These are phyloP conservation scores for Alternaria dauci DNA, from an alignment of 2,329 filamentous ascomycete genomes.

Conservation along the genomic window DNA sequence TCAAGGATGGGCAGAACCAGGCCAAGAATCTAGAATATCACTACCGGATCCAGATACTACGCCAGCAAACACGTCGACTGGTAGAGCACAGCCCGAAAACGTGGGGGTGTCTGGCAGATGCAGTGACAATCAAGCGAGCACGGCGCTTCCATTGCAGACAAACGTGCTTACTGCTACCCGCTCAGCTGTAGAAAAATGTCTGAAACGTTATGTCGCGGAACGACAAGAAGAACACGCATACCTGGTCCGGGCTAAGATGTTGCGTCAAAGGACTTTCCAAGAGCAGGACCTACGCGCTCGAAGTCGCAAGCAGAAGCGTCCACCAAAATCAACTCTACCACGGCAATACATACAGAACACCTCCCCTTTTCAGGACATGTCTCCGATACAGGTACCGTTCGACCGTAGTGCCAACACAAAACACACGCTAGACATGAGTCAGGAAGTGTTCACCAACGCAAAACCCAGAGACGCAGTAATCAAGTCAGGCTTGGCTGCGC, in stretches of 20 bases:
- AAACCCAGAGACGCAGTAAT: conserved; percentile 17
- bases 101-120: not conserved
- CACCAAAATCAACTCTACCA: not conserved
- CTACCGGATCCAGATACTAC: not conserved
- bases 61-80: not conserved
- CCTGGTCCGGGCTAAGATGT: conserved; percentile 23
- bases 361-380: conserved; percentile 38
- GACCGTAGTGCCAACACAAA: conserved; percentile 6
- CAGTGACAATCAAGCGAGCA: not conserved
- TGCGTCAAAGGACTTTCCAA: conserved; percentile 32
- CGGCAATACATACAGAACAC: conserved; percentile 25
- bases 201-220: conserved; percentile 23
- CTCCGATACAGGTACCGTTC: conserved; percentile 23
- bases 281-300: conserved; percentile 27
- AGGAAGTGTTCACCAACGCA: conserved; percentile 29
- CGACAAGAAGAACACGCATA: conserved; percentile 29
- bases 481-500: conserved; percentile 17
- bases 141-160: not conserved
- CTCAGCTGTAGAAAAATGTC: conserved; percentile 18
- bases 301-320: conserved; percentile 1
- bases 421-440: conserved; percentile 13
- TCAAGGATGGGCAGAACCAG: not conserved
- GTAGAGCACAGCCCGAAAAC: not conserved
- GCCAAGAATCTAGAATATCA: not conserved
- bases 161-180: conserved; percentile 17